Conservation (phyloP, 805 yeast genomes). For the Candida verbasci region DNA sequence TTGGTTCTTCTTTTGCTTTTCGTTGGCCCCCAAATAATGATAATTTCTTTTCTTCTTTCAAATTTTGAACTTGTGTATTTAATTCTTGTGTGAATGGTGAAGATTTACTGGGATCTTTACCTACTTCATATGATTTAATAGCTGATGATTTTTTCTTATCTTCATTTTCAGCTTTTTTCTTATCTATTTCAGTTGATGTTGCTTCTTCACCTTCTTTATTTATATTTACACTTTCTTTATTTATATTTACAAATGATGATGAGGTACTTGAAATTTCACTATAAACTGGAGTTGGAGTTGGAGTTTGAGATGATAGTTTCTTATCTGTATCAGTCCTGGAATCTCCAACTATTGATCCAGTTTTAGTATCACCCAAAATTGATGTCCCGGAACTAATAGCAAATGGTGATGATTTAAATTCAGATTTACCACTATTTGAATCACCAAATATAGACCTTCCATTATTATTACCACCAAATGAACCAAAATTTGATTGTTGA, state of each 20-base stretch:
- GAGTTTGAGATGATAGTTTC: too few relatives aligned
- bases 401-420: slow-evolving; percentile 13
- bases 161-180: too few relatives aligned
- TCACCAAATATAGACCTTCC: slow-evolving; percentile 5
- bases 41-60: too few relatives aligned
- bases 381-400: slow-evolving; percentile 5
- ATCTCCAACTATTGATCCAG: background rate
- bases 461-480: slow-evolving; percentile 7
- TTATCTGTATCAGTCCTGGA: background rate
- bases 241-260: too few relatives aligned
- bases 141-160: background rate
- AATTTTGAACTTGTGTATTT: too few relatives aligned
- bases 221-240: too few relatives aligned
- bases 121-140: background rate
- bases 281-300: too few relatives aligned
- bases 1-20: too few relatives aligned
- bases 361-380: background rate
- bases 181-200: too few relatives aligned
- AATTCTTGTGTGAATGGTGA: background rate
- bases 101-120: background rate
- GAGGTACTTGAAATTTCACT: too few relatives aligned
- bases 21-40: too few relatives aligned
- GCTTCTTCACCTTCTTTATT: too few relatives aligned
- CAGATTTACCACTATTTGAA: slow-evolving; percentile 1
- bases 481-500: background rate